Evolutionary conservation across 805 yeast species (phyloP), one percentile per base, ranked within the genome.

Genomic region (Candida tallmaniae): DNA sequence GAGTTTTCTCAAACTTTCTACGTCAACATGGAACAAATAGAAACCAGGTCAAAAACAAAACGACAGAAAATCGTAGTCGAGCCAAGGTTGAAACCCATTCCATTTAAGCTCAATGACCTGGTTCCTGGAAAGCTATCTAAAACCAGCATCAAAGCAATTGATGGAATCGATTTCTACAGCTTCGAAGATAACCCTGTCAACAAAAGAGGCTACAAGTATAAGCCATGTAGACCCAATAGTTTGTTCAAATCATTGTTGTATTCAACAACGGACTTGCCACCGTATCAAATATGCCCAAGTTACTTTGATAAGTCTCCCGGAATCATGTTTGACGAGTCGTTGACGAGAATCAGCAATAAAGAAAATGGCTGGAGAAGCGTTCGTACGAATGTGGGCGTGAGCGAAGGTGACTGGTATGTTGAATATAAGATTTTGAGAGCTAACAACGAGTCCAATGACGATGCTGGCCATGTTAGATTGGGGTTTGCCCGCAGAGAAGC

Each of bases 401-500:
- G 83, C 18, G 89, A 84, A 44, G 98, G 97, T 0, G 58, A 56
- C 12, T 82, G 83, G 67, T 90, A 80, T 56, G 78, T 85, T 58
- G 97, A 90, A 55, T 80, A 78, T 42, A 70, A 75, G 35, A 73
- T 90, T 2, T 36, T 77, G 4, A 57, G 57, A 19, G 69, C 71
- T 6, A 62, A 56, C 37, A 51, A 60, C 22, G 52, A 44, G 1
- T 45, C 17, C 17, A 27, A 15, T 10, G 27, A 17, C 15, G 23
- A 18, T n/a, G 6, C 7, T 5, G 42, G 64, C 11, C 90, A 89
- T 54, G 87, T 93, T 1, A 62, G 98, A 19, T 52, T 89, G 19
- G 99, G 99, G 0, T 52, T 90, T 23, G 82, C 82, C 0, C 65
- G 97, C 34, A 71, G 87, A 41, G 97, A 90, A 51, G 93, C 96